A percentile compares a stretch with the other conserved stretches of the same genome.
phyloP scores from a whole-genome alignment of 257 asterid genomes.

The Striga asiatica region DNA sequence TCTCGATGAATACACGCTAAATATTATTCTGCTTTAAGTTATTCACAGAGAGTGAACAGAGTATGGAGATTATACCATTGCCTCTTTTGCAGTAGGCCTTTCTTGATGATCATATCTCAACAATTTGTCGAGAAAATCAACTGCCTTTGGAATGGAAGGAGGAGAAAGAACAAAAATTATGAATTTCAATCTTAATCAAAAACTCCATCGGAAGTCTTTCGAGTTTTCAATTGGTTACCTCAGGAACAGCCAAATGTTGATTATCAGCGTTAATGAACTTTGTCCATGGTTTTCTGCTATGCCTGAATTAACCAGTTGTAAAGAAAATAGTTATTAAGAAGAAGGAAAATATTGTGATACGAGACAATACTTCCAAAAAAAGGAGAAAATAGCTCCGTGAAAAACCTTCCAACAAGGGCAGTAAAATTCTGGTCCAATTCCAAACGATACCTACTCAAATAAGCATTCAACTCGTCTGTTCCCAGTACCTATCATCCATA shows the following conservation, averaged over 20 bases:
- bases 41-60: not conserved
- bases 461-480: constrained; percentile 59
- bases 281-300: constrained; percentile 44
- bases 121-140: constrained; percentile 91
- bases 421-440: constrained; percentile 64
- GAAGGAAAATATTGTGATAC: not conserved
- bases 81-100: constrained; percentile 92
- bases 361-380: not conserved
- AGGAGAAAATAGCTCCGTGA: not conserved
- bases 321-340: not conserved
- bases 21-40: no score
- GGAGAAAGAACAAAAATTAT: not conserved
- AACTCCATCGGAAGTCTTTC: not conserved
- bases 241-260: constrained; percentile 65
- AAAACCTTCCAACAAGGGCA: constrained; percentile 71
- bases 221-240: constrained; percentile 34
- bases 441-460: constrained; percentile 58
- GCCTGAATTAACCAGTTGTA: constrained; percentile 21
- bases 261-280: constrained; percentile 41
- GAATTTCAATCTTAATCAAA: not conserved
- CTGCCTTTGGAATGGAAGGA: constrained; percentile 71
- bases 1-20: no score
- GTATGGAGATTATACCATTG: constrained; percentile 43
- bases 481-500: constrained; percentile 53
- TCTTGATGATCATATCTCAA: constrained; percentile 89